Percentiles rank a stretch among this genome's conserved stretches.
Evolutionary conservation across 805 yeast species (phyloP).

Genomic region (Suhomyces kilbournensis): DNA sequence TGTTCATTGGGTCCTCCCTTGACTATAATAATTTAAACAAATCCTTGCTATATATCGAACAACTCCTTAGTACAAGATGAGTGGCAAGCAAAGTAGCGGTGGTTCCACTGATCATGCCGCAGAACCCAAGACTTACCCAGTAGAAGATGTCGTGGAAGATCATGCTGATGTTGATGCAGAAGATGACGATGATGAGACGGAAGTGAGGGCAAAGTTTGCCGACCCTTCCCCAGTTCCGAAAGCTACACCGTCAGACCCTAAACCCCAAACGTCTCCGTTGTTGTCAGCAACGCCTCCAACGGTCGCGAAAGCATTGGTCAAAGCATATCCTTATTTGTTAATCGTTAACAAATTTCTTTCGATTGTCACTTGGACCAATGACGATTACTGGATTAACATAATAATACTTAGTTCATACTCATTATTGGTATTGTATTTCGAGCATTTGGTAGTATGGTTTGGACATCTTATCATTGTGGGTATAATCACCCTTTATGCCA

Average conservation of each 20-base stretch:
- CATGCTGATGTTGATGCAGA: slow-evolving; percentile 6
- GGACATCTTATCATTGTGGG: slow-evolving; percentile 77
- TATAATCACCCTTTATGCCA: slow-evolving; percentile 56
- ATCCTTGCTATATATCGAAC: neutral
- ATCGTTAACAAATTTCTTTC: slow-evolving; percentile 68
- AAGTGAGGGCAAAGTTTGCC: slow-evolving; percentile 12
- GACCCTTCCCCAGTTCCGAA: slow-evolving; percentile 2
- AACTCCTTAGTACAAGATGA: neutral
- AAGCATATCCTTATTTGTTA: slow-evolving; percentile 81
- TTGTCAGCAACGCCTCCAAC: slow-evolving; percentile 88
- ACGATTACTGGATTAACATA: slow-evolving; percentile 73
- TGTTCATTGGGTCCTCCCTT: neutral
- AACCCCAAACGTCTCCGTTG: slow-evolving; percentile 70
- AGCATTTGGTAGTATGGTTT: slow-evolving; percentile 68
- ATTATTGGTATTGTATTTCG: slow-evolving; percentile 70
- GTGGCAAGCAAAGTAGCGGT: slow-evolving; percentile 1
- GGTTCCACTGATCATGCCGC: slow-evolving; percentile 1
- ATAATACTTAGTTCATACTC: slow-evolving; percentile 55
- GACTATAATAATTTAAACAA: neutral
- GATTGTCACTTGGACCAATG: slow-evolving; percentile 87
- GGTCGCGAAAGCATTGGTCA: slow-evolving; percentile 76
- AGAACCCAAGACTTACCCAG: slow-evolving; percentile 2
- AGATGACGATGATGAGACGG: slow-evolving; percentile 8
- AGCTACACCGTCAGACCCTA: slow-evolving; percentile 7
- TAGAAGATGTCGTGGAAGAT: slow-evolving; percentile 1